These are phyloP conservation scores for Pyracantha coccinea DNA, from an alignment of 331 rosid genomes.

Conservation along the genomic window DNA sequence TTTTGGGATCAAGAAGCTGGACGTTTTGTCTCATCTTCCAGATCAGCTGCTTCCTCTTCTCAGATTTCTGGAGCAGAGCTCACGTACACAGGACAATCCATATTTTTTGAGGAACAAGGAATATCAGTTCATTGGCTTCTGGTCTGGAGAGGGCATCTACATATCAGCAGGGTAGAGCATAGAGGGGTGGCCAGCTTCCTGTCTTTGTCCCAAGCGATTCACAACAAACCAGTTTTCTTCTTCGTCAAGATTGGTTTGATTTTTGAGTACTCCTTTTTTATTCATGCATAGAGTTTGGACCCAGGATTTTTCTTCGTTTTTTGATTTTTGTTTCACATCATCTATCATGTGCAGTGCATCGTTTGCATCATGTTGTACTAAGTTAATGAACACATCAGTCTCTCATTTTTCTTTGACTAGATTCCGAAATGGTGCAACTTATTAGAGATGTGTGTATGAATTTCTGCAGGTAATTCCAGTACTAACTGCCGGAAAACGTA, in stretches of 20 bases:
- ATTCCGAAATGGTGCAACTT: background rate
- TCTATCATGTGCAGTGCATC: background rate
- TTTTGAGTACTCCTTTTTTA: background rate
- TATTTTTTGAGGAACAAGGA: constrained; percentile 55
- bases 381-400: background rate
- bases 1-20: constrained; percentile 85
- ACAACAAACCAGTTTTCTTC: constrained; percentile 41
- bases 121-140: constrained; percentile 24
- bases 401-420: background rate
- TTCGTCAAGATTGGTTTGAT: constrained; percentile 16
- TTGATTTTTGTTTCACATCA: background rate
- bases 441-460: background rate
- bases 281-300: background rate
- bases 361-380: background rate
- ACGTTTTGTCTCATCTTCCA: constrained; percentile 60
- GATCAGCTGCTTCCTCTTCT: constrained; percentile 31
- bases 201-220: constrained; percentile 66
- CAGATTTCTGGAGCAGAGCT: constrained; percentile 53
- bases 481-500: no score
- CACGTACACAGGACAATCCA: constrained; percentile 54
- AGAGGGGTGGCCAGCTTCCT: constrained; percentile 62
- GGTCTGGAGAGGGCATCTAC: constrained; percentile 35
- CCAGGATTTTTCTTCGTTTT: background rate
- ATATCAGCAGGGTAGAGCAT: constrained; percentile 52
- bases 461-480: background rate